These are phyloP conservation scores for Diaporthe sp. DNA, from an alignment of 2,329 filamentous ascomycete species.

Conservation along the genomic window DNA sequence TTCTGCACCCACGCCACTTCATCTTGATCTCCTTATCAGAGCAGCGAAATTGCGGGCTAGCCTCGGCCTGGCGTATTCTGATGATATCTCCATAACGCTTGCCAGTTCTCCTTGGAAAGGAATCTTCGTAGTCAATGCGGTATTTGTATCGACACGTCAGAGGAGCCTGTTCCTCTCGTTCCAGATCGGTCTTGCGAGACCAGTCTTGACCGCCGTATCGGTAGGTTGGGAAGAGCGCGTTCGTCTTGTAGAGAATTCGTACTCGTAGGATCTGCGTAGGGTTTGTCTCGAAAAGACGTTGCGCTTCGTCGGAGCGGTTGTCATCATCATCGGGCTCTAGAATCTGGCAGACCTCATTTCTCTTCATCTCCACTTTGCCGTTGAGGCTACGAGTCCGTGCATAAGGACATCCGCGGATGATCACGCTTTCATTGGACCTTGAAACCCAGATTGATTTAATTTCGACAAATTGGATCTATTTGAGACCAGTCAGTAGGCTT, in stretches of 20 bases:
- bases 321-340: constrained; percentile 59
- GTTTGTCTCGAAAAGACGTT: constrained; percentile 59
- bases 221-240: constrained; percentile 51
- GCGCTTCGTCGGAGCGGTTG: constrained; percentile 47
- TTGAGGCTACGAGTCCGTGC: constrained; percentile 51
- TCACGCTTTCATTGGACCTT: constrained; percentile 48
- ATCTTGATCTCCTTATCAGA: too few species aligned
- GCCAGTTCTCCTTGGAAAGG: too few species aligned
- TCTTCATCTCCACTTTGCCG: constrained; percentile 55
- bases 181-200: too few species aligned
- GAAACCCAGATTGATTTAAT: constrained; percentile 55
- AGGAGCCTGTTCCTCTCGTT: too few species aligned
- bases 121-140: too few species aligned
- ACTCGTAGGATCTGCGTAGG: constrained; percentile 55
- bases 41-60: too few species aligned
- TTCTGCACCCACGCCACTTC: too few species aligned
- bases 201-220: too few species aligned
- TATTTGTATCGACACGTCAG: too few species aligned
- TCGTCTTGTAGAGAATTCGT: constrained; percentile 67
- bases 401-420: constrained; percentile 57
- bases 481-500: constrained; percentile 37
- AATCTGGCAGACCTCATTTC: constrained; percentile 60
- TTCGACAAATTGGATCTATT: constrained; percentile 55
- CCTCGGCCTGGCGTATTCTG: too few species aligned
- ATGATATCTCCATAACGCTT: too few species aligned